Conservation (phyloP, 495 filamentous ascomycete genomes). For the Astrothelium macrocarpum region DNA sequence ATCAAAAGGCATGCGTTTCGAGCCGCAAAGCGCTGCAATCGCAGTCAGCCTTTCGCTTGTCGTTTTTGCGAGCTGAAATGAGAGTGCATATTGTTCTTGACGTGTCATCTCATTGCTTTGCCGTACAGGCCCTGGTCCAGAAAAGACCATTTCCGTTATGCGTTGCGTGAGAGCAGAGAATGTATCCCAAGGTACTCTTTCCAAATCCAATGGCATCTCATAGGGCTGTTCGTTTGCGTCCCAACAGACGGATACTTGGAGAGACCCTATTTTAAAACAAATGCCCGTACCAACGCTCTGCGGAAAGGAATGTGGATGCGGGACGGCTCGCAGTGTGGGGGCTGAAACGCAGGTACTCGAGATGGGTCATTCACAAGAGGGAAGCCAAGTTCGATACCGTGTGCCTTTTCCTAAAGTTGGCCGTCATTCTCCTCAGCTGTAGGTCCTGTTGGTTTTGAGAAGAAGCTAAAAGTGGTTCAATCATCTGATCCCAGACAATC, state of each 20-base stretch:
- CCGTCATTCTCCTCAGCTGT: neutral
- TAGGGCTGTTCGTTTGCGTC: neutral
- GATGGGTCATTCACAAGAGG: neutral
- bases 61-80: neutral
- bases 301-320: constrained; percentile 4
- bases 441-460: neutral
- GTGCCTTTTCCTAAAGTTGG: neutral
- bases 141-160: neutral
- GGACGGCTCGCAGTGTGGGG: constrained; percentile 1
- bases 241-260: neutral
- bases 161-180: neutral
- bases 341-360: neutral
- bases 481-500: neutral
- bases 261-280: neutral
- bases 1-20: neutral
- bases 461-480: neutral
- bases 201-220: neutral
- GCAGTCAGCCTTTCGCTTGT: neutral
- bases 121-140: no score
- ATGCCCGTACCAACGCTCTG: neutral
- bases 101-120: neutral
- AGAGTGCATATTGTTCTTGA: neutral
- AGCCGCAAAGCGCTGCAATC: neutral
- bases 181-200: neutral
- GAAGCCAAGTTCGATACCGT: neutral